Conservation (phyloP, 1,139 yeast species). For the Yamadazyma dushanensis region DNA sequence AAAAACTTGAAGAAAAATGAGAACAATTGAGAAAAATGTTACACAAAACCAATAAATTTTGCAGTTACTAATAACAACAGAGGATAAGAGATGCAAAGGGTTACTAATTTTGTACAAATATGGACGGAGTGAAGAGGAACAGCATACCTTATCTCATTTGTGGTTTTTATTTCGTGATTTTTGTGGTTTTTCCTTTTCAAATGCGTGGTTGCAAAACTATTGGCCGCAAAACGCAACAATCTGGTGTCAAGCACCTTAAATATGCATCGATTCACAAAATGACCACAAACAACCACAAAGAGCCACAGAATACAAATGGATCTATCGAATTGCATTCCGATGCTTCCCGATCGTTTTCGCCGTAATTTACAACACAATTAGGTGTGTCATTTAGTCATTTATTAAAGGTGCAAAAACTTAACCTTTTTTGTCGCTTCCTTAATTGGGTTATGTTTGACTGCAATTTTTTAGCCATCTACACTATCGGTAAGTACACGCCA, state of each 20-base stretch:
- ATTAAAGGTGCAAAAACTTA: background rate
- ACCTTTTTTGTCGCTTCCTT: background rate
- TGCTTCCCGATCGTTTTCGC: too few species aligned
- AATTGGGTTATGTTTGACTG: slow-evolving; percentile 2
- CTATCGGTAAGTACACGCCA: background rate
- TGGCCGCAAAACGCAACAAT: background rate
- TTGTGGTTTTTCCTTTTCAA: background rate
- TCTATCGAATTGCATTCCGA: too few species aligned
- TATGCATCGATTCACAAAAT: too few species aligned
- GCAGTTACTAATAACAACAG: too few species aligned
- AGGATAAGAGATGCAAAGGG: background rate
- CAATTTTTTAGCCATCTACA: slow-evolving; percentile 2
- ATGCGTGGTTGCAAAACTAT: background rate
- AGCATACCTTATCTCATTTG: too few species aligned
- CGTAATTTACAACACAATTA: too few species aligned
- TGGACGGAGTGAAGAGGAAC: too few species aligned
- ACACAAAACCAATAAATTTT: slow-evolving; percentile 10
- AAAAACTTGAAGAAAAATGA: slow-evolving; percentile 10
- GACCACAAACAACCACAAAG: too few species aligned
- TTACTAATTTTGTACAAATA: background rate
- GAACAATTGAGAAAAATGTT: slow-evolving; percentile 8
- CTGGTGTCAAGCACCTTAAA: too few species aligned
- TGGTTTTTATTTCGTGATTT: too few species aligned
- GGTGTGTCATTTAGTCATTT: too few species aligned
- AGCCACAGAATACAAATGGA: too few species aligned